Percentiles rank a stretch among this genome's conserved stretches.
Conservation (phyloP, 441 rosid genomes). For the Metrosideros polymorpha region DNA sequence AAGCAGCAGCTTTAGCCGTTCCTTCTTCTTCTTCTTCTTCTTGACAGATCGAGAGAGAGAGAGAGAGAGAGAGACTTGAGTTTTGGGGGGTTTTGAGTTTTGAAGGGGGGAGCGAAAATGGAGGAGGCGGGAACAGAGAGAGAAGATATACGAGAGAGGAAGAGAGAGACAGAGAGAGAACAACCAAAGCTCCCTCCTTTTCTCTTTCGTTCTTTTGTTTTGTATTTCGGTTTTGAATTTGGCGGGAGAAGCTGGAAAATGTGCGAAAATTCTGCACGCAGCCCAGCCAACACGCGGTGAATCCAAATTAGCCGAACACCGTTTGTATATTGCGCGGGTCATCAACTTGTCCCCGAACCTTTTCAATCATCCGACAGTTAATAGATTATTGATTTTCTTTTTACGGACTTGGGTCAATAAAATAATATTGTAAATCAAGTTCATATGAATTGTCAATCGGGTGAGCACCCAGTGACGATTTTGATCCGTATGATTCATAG, state of each 20-base stretch:
- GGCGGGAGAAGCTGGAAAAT: background rate
- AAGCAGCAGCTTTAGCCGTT: background rate
- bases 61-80: background rate
- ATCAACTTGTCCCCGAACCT: background rate
- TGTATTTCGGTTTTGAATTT: background rate
- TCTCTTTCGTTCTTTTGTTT: background rate
- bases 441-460: accelerated
- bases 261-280: background rate
- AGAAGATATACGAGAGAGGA: background rate
- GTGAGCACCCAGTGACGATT: background rate
- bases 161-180: background rate
- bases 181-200: background rate
- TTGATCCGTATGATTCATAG: background rate
- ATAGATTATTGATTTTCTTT: too few species aligned
- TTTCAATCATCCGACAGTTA: background rate
- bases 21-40: background rate
- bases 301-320: background rate
- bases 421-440: background rate
- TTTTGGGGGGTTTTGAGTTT: background rate
- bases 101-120: background rate
- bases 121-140: background rate
- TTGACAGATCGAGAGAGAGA: background rate
- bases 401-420: background rate
- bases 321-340: background rate
- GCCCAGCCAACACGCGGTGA: background rate